phyloP scores from a whole-genome alignment of 2,329 filamentous ascomycete genomes.

The Fusarium odoratissimum region DNA sequence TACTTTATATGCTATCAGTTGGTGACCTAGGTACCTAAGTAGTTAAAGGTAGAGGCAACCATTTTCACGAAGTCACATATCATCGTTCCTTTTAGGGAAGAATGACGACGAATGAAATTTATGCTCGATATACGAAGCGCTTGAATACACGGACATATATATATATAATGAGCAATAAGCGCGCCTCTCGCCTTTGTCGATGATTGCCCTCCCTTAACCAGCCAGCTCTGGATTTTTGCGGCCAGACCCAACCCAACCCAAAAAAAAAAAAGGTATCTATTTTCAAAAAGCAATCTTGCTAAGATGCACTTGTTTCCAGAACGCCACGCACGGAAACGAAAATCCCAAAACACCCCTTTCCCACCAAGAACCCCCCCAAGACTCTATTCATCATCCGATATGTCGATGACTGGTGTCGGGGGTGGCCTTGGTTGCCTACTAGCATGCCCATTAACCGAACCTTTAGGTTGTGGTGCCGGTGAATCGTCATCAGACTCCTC shows the following conservation, averaged over 20 bases:
- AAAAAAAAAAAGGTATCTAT: constrained; percentile 37
- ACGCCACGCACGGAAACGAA: constrained; percentile 10
- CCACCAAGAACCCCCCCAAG: neutral
- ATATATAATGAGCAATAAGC: neutral
- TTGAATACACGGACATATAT: neutral
- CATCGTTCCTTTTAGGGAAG: neutral
- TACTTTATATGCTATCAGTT: neutral
- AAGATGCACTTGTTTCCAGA: constrained; percentile 25
- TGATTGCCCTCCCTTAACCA: neutral
- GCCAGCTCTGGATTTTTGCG: neutral
- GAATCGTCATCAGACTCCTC: constrained; percentile 45
- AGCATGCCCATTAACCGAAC: neutral
- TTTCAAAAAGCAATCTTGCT: constrained; percentile 28
- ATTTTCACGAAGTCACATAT: neutral
- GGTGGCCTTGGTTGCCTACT: constrained; percentile 19
- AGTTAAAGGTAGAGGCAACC: neutral
- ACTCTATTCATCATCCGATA: constrained; percentile 43
- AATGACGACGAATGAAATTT: neutral
- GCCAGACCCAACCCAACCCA: neutral
- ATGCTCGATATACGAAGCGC: neutral
- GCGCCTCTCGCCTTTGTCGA: neutral
- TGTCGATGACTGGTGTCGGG: constrained; percentile 44
- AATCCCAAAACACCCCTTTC: neutral
- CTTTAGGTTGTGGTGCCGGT: constrained; percentile 15
- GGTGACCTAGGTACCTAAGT: neutral